Percentiles rank a stretch among this genome's conserved stretches.
These are phyloP conservation scores for Pyrus betulifolia DNA, from an alignment of 306 rosid species.

Conservation along the genomic window DNA sequence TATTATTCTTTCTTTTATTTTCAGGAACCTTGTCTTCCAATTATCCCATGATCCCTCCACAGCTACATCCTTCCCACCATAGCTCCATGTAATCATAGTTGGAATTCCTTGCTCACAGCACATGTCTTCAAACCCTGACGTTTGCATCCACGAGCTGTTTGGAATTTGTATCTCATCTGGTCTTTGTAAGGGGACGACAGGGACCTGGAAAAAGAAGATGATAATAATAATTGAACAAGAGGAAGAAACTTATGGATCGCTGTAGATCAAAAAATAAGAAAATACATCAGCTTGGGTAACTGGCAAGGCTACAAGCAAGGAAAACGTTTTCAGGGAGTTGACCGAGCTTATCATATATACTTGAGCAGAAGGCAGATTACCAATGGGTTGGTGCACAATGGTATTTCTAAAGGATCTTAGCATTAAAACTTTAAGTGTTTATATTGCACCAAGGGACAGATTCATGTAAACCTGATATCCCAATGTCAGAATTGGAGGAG, in stretches of 20 bases:
- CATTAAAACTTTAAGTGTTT: background rate
- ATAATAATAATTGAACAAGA: conserved; percentile 7
- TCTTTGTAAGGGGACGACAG: conserved; percentile 73
- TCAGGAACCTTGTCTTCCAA: conserved; percentile 75
- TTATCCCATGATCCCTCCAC: conserved; percentile 98
- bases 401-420: background rate
- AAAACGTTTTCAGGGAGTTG: background rate
- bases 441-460: background rate
- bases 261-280: background rate
- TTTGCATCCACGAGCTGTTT: conserved; percentile 67
- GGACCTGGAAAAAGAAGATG: conserved; percentile 46
- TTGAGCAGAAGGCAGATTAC: background rate
- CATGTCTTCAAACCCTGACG: conserved; percentile 58
- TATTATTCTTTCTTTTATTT: background rate
- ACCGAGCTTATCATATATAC: background rate
- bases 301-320: conserved; percentile 9
- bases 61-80: conserved; percentile 80
- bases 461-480: background rate
- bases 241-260: background rate
- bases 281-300: background rate
- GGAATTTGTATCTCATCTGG: conserved; percentile 76
- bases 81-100: conserved; percentile 88
- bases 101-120: conserved; percentile 76
- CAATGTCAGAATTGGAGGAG: background rate
- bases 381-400: background rate